These are phyloP conservation scores for Claviceps pazoutovae DNA, from an alignment of 2,329 filamentous ascomycete genomes.

Conservation along the genomic window DNA sequence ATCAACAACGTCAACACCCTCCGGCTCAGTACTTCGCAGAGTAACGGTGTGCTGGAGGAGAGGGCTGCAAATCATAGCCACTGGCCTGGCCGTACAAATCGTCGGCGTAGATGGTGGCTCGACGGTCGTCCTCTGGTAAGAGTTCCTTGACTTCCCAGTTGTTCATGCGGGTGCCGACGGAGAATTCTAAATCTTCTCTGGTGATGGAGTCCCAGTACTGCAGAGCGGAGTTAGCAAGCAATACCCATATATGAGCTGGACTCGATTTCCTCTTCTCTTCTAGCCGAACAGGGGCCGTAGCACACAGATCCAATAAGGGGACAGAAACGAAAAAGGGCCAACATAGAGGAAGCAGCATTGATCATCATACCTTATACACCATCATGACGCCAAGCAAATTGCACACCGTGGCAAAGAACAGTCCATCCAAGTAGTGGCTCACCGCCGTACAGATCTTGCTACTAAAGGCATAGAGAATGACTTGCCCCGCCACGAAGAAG, in stretches of 20 bases:
- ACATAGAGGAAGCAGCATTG: neutral
- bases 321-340: neutral
- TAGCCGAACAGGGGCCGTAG: neutral
- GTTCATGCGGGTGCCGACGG: slow-evolving; percentile 84
- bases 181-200: slow-evolving; percentile 95
- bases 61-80: slow-evolving; percentile 38
- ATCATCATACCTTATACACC: slow-evolving; percentile 73
- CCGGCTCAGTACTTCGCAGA: slow-evolving; percentile 30
- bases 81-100: slow-evolving; percentile 47
- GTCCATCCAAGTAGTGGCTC: slow-evolving; percentile 83
- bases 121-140: slow-evolving; percentile 65
- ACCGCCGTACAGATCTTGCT: slow-evolving; percentile 68
- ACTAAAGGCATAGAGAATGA: slow-evolving; percentile 84
- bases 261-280: neutral
- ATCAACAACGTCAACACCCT: slow-evolving; percentile 5
- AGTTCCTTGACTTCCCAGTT: slow-evolving; percentile 98
- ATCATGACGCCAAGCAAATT: slow-evolving; percentile 97
- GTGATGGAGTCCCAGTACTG: slow-evolving; percentile 99
- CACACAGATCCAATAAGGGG: neutral
- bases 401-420: slow-evolving; percentile 89
- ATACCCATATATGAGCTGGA: neutral
- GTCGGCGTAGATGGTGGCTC: slow-evolving; percentile 58
- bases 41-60: slow-evolving; percentile 28
- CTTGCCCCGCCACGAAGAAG: slow-evolving; percentile 85
- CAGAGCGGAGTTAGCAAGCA: slow-evolving; percentile 4